Base-by-base conservation (phyloP, 306 rosid species). In the Quercus bicolor region DNA sequence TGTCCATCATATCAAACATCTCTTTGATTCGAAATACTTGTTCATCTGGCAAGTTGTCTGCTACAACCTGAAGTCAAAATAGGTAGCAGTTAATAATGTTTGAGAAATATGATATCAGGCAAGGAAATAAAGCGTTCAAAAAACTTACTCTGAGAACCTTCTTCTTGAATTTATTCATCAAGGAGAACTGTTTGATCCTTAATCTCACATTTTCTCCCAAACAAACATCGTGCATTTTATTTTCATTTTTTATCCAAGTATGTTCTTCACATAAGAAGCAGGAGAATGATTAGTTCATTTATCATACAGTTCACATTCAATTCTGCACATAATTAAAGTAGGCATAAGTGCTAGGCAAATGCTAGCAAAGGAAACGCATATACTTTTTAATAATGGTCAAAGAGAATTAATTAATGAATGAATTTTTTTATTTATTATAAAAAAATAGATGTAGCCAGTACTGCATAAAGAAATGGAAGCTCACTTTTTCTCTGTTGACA, bases 101-200 rank as follows among this genome's bases (percentile, higher is more conserved):
- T 51, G 45, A 62, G 57, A 43, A 29, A 55, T 18, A 29, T 13
- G 56, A 45, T 11, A 34, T 12, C 11, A 72, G 40, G 56, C 31
- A 8, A 12, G 20, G 8, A 31, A 21, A 16, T 55, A 75, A 56
- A 28, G 55, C 20, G 16, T 68, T 31, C 4, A 28, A 18, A 48
- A 64, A 83, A 86, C 93, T 83, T 91, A 91, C 98, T 86, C 95
- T 88, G 26, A 92, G 98, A 77, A 90, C 98, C 66, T 88, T 95
- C 89, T 89, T 92, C 89, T 95, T 95, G 85, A 95, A 92, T 81
- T 89, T 92, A 72, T 91, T 95, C 97, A 95, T 92, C 88, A 95
- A 40, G 54, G 93, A 85, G 89, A 95, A 95, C 74, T 92, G 97
- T 80, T 91, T 95, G 85, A 95, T 95, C 87, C 94, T 88, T 84